phyloP scores from a whole-genome alignment of 139 green algal genomes.

The Tetradesmus lagerheimii region DNA sequence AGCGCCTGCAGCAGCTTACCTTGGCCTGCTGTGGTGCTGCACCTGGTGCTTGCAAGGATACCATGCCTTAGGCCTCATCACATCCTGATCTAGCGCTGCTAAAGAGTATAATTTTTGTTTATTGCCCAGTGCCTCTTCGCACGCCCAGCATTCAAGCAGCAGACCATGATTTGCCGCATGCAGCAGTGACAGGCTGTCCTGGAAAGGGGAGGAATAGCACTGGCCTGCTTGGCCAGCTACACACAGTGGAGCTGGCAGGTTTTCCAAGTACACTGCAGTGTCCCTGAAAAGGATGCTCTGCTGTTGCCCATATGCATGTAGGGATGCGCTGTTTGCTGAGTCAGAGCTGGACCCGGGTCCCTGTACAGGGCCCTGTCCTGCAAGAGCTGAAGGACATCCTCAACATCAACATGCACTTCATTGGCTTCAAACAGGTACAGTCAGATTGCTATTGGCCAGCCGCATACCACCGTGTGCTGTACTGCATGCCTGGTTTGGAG shows the following conservation, averaged over 20 bases:
- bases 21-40: background rate
- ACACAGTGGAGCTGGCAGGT: too few species aligned
- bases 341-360: background rate
- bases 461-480: too few species aligned
- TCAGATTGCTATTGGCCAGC: background rate
- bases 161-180: too few species aligned
- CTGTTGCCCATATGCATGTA: slow-evolving; percentile 2
- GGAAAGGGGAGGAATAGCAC: too few species aligned
- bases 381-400: slow-evolving; percentile 15
- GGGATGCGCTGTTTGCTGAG: slow-evolving; percentile 33
- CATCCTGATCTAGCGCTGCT: too few species aligned
- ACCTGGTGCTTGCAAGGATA: background rate
- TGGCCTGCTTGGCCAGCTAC: background rate
- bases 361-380: too few species aligned
- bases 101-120: too few species aligned
- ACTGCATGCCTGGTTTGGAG: too few species aligned
- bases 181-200: background rate
- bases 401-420: slow-evolving; percentile 20
- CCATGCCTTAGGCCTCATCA: too few species aligned
- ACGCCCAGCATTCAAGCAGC: too few species aligned
- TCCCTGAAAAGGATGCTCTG: background rate
- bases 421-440: slow-evolving; percentile 21
- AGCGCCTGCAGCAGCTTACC: background rate
- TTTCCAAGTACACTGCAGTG: too few species aligned
- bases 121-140: too few species aligned